Conservation (phyloP, 2,329 filamentous ascomycete species). For the Stenocarpella maydis region DNA sequence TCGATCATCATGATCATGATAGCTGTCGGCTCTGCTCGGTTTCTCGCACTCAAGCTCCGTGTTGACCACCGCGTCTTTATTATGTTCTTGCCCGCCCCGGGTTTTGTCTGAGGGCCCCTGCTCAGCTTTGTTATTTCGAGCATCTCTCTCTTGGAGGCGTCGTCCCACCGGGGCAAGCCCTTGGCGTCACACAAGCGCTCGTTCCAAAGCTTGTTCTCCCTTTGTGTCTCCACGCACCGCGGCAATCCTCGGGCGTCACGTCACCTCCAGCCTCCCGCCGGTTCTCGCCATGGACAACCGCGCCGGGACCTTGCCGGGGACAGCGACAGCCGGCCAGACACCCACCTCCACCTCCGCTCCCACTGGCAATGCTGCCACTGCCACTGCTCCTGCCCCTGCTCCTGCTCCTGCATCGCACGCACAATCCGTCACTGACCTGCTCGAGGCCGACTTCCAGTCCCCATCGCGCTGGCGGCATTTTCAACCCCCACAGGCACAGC, state of each 20-base stretch:
- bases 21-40: too few species aligned
- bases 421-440: background rate
- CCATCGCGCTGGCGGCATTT: background rate
- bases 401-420: background rate
- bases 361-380: background rate
- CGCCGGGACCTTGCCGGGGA: background rate
- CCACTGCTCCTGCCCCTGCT: background rate
- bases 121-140: background rate
- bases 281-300: constrained; percentile 18
- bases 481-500: background rate
- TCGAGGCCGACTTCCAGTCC: background rate
- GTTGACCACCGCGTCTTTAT: too few species aligned
- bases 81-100: too few species aligned
- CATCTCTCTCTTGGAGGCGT: background rate
- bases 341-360: background rate
- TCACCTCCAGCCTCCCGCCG: background rate
- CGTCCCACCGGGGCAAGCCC: background rate
- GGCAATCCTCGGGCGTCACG: background rate
- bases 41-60: too few species aligned
- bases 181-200: constrained; percentile 4
- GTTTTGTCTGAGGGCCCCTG: too few species aligned
- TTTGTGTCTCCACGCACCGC: constrained; percentile 11
- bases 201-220: constrained; percentile 1
- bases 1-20: too few species aligned
- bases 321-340: constrained; percentile 29